These are phyloP conservation scores for Trichosporon sp. DNA, from an alignment of 1,284 basidiomycete genomes.

Conservation along the genomic window DNA sequence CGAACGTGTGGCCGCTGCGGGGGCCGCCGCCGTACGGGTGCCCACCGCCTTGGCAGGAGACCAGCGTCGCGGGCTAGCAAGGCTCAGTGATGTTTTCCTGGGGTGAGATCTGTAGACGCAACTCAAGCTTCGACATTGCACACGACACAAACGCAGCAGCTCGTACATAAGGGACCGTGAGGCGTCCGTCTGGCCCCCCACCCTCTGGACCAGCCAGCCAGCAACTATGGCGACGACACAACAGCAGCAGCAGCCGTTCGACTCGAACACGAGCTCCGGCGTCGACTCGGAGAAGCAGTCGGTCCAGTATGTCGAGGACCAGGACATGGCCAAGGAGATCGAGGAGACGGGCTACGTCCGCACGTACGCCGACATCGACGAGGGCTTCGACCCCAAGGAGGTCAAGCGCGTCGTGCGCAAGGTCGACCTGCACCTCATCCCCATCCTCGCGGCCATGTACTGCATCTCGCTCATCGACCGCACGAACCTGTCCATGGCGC, in stretches of 20 bases:
- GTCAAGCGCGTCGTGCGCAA: slow-evolving; percentile 10
- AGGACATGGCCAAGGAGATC: background rate
- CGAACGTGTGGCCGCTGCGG: background rate
- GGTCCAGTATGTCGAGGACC: slow-evolving; percentile 1
- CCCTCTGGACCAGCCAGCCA: background rate
- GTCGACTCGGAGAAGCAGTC: slow-evolving; percentile 5
- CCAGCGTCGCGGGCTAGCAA: background rate
- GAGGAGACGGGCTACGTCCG: background rate
- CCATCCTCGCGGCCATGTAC: slow-evolving; percentile 12
- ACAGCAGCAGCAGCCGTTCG: background rate
- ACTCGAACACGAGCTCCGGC: background rate
- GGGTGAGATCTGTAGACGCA: background rate
- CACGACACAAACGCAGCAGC: background rate
- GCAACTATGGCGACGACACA: background rate
- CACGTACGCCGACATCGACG: slow-evolving; percentile 4
- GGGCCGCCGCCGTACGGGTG: background rate
- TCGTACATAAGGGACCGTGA: background rate
- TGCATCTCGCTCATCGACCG: slow-evolving; percentile 11
- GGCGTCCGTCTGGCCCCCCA: background rate
- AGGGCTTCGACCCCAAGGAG: slow-evolving; percentile 4
- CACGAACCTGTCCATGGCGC: slow-evolving; percentile 23
- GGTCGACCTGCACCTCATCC: slow-evolving; percentile 13
- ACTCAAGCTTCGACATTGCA: background rate
- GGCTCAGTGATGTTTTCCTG: background rate
- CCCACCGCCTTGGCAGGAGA: background rate